These are phyloP conservation scores for Phytophthora pinifolia DNA, from an alignment of 352 stramenopile species.

Conservation along the genomic window DNA sequence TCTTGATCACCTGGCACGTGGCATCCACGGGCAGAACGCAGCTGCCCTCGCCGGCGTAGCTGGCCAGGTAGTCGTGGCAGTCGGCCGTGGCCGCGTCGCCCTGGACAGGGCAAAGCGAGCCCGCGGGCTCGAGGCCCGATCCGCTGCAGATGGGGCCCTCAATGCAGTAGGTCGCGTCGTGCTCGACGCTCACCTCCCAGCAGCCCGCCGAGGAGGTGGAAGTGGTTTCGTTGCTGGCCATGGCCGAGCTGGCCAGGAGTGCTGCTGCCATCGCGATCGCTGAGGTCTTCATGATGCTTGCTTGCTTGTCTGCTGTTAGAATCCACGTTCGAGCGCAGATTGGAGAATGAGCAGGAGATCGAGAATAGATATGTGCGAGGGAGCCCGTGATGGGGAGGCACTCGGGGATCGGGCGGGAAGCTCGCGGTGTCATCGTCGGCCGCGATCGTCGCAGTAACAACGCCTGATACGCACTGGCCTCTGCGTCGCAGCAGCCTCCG, in stretches of 20 bases:
- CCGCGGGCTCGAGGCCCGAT: slow-evolving; percentile 24
- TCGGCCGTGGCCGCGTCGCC: slow-evolving; percentile 47
- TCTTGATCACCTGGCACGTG: slow-evolving; percentile 63
- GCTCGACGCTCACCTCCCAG: slow-evolving; percentile 42
- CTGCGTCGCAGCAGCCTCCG: background rate
- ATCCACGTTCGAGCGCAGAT: slow-evolving; percentile 1
- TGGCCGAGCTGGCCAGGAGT: slow-evolving; percentile 6
- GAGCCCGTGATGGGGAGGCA: slow-evolving; percentile 11
- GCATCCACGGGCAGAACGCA: slow-evolving; percentile 58
- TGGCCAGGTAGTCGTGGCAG: slow-evolving; percentile 55
- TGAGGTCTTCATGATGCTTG: slow-evolving; percentile 15
- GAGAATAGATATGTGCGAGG: slow-evolving; percentile 12
- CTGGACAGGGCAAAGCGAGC: slow-evolving; percentile 43
- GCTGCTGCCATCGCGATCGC: slow-evolving; percentile 14
- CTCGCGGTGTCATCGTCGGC: slow-evolving; percentile 3
- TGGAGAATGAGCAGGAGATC: slow-evolving; percentile 19
- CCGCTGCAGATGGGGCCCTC: slow-evolving; percentile 47
- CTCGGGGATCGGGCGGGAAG: slow-evolving; percentile 17
- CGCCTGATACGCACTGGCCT: slow-evolving; percentile 6
- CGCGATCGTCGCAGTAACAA: slow-evolving; percentile 15
- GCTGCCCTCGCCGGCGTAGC: slow-evolving; percentile 46
- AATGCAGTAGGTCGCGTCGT: slow-evolving; percentile 57
- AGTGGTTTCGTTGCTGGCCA: slow-evolving; percentile 7
- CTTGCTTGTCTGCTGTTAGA: slow-evolving; percentile 8
- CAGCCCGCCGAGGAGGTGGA: slow-evolving; percentile 25